Percentiles rank a stretch among this genome's conserved stretches.
Evolutionary conservation across 1,139 yeast genomes (phyloP).

Genomic region (Sugiyamaella castrensis): DNA sequence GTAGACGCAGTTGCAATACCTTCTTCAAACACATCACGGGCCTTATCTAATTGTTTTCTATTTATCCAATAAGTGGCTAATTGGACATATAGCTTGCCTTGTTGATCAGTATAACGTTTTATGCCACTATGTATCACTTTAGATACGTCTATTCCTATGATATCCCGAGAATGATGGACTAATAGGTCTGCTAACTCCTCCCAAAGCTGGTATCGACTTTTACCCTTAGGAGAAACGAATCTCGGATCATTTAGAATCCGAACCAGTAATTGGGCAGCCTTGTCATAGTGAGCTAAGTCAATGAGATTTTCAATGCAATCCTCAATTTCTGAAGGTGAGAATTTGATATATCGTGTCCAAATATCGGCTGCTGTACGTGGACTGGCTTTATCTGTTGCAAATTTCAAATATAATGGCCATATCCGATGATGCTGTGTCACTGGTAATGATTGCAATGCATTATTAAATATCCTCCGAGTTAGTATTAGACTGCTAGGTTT

Average conservation of each 20-base stretch:
- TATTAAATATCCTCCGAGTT: constrained; percentile 52
- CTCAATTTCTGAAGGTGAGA: constrained; percentile 40
- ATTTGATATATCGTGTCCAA: constrained; percentile 47
- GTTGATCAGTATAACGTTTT: constrained; percentile 58
- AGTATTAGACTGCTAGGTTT: constrained; percentile 42
- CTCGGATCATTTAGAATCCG: constrained; percentile 36
- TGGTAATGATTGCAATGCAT: constrained; percentile 51
- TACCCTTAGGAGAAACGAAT: constrained; percentile 38
- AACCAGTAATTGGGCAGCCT: constrained; percentile 34
- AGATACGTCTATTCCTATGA: constrained; percentile 32
- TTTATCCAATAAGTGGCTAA: constrained; percentile 51
- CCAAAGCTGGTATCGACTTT: constrained; percentile 46
- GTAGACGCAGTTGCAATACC: constrained; percentile 49
- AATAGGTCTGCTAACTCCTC: constrained; percentile 49
- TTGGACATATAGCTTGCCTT: constrained; percentile 49
- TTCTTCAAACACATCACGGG: constrained; percentile 49
- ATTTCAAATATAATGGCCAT: constrained; percentile 59
- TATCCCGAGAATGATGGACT: constrained; percentile 30
- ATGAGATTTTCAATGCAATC: constrained; percentile 31
- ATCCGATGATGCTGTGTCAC: constrained; percentile 52
- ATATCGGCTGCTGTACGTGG: constrained; percentile 48
- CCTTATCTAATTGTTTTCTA: constrained; percentile 40
- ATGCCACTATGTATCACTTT: constrained; percentile 42
- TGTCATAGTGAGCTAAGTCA: constrained; percentile 29
- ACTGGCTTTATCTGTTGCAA: constrained; percentile 44